Conservation (phyloP, 371 early-diverging fungal species). For the Syncephalastrum contaminatum region DNA sequence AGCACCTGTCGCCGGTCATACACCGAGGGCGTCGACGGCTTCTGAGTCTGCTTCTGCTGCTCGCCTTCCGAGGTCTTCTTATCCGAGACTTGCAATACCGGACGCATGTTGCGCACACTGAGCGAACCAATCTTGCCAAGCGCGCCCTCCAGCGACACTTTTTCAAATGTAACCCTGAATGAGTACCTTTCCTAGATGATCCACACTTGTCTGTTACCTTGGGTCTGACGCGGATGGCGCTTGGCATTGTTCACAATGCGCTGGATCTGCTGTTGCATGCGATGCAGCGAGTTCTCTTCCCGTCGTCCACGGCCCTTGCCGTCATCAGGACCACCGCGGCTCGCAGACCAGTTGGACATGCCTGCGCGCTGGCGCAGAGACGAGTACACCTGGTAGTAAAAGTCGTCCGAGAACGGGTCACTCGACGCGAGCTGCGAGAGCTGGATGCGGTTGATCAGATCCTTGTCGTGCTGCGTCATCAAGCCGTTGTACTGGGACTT, state of each 20-base stretch:
- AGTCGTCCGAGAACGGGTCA: conserved; percentile 90
- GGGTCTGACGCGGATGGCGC: conserved; percentile 78
- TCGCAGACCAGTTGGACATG: conserved; percentile 38
- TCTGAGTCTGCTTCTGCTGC: conserved; percentile 4
- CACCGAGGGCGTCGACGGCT: conserved; percentile 12
- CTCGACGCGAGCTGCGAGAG: conserved; percentile 90
- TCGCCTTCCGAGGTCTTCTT: conserved; percentile 13
- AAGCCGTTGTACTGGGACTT: conserved; percentile 80
- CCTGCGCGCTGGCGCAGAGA: conserved; percentile 66
- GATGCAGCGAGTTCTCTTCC: conserved; percentile 60
- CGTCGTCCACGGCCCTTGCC: conserved; percentile 31
- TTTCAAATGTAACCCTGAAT: background rate
- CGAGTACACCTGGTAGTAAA: conserved; percentile 90
- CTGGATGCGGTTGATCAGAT: conserved; percentile 88
- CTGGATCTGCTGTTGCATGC: conserved; percentile 92
- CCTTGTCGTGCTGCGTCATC: conserved; percentile 94
- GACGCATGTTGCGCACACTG: conserved; percentile 87
- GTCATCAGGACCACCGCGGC: conserved; percentile 14
- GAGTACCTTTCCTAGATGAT: background rate
- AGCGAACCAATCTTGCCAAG: conserved; percentile 90
- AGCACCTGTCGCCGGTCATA: conserved; percentile 63
- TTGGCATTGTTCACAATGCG: conserved; percentile 90
- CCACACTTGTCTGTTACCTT: conserved; percentile 27
- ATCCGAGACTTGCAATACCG: conserved; percentile 73
- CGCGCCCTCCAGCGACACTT: conserved; percentile 91